Evolutionary conservation across 768 basidiomycete species (phyloP), one percentile per base, ranked within the genome.

Genomic region (Suillus variegatus): DNA sequence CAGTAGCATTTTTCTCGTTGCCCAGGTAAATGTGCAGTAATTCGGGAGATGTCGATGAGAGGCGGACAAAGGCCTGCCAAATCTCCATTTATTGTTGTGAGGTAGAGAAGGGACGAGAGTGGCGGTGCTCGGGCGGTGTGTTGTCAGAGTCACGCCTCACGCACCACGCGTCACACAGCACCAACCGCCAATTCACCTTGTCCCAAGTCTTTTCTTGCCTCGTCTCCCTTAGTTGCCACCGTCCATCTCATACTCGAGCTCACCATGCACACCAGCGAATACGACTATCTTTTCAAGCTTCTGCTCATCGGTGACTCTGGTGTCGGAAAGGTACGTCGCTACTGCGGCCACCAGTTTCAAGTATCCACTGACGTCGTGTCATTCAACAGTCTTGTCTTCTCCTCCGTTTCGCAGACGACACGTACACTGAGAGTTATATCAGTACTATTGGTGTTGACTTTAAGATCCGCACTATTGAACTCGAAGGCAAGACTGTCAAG

Each of bases 361-460:
- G 25, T 32, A 40, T 20, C 62, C 72, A 60, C 75, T 78, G 67
- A 78, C 68, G 67, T 68, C 38, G 46, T 60, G 60, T 60, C 62
- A n/a, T 56, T 69, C 78, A 77, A 62, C 79, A 98, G 91, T 98
- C 96, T 57, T 95, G 93, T 81, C 82, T 95, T 71, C 88, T 95
- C 68, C 85, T 95, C 70, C 94, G 94, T 76, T 95, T 95, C 73
- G 92, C 93, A 67, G 97, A 99, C 80, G 97, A 98, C 78, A 93
- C 95, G 60, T 98, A 96, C 84, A 97, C 97, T 61, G 95, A 97
- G 77, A 94, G 92, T 71, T 98, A 97, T 80, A 96, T 99, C 76
- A 93, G 91, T 65, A 98, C 97, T 46, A 99, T 98, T 79, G 97
- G 97, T 69, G 95, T 98, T 65, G 95, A 97, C 83, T 97, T 97